phyloP scores from a whole-genome alignment of 352 stramenopile genomes.

The Thalassiosira gravida region DNA sequence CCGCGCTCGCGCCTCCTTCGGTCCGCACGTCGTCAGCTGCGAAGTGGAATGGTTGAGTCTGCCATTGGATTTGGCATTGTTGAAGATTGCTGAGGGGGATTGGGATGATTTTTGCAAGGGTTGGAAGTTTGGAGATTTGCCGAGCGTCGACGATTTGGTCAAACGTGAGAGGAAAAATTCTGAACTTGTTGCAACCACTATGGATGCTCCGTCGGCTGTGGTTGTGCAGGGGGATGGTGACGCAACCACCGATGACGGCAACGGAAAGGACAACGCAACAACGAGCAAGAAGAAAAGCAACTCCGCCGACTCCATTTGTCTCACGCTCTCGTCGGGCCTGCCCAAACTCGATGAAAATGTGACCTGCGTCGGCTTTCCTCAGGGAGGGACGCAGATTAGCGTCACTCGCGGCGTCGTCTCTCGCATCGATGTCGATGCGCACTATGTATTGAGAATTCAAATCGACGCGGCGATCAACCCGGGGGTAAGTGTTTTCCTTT shows the following conservation, averaged over 20 bases:
- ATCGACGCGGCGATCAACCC: slow-evolving; percentile 93
- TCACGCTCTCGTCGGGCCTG: slow-evolving; percentile 25
- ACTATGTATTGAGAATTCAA: slow-evolving; percentile 87
- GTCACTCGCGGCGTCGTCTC: slow-evolving; percentile 79
- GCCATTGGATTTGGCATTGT: slow-evolving; percentile 51
- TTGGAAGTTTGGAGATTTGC: no score
- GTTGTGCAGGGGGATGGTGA: no score
- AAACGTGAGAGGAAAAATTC: no score
- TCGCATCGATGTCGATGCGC: slow-evolving; percentile 67
- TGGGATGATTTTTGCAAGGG: slow-evolving; percentile 1
- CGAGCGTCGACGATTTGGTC: no score
- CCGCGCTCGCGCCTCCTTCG: slow-evolving; percentile 16
- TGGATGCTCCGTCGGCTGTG: no score
- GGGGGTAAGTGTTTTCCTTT: no score
- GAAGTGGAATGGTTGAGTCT: slow-evolving; percentile 37
- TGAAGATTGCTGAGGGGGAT: slow-evolving; percentile 14
- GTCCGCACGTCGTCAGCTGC: slow-evolving; percentile 15
- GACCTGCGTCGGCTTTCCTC: slow-evolving; percentile 69
- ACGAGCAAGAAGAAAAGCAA: not conserved
- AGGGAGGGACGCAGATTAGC: slow-evolving; percentile 70
- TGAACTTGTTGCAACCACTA: no score
- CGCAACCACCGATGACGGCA: not conserved
- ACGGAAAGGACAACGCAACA: no score
- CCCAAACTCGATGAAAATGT: slow-evolving; percentile 60
- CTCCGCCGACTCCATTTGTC: slow-evolving; percentile 6